Evolutionary conservation across 768 basidiomycete genomes (phyloP), one percentile per base, ranked within the genome.

Genomic region (Leccinum disarticulatum): DNA sequence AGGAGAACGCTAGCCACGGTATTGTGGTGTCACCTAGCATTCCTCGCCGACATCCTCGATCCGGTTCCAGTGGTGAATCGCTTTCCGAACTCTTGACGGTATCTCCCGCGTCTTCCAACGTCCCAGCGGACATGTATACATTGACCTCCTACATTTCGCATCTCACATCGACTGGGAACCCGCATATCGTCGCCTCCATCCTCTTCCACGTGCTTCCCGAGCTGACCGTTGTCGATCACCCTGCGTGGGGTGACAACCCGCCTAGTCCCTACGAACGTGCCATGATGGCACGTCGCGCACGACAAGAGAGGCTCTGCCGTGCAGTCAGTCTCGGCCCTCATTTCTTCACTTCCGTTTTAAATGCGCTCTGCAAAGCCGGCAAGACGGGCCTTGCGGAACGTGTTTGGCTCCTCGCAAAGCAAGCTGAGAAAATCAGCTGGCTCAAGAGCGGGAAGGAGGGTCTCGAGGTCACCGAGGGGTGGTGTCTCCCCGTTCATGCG

Each of bases 401-500:
- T 17, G 79, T 93, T 2, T 92, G 88, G 84, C 63, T 77, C 14
- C 76, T 87, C 22, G 88, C 84, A 9, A 79, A 80, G 64, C 74
- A 79, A 59, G 87, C 87, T 0, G 86, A 90, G 66, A 72, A 68
- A 35, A 73, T 72, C 28, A 90, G 88, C 61, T 84, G 82, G 79
- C 55, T 65, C 1, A 63, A 33, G 33, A n/a, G 19, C 9, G 66
- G 69, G 7, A 61, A 64, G 19, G 62, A 64, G 9, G 61, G 68
- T 15, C 65, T 64, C 17, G 61, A 72, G 25, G 49, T 61, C 22
- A 57, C 54, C 30, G 57, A 74, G 49, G 84, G 87, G 0, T 94
- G 91, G 91, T 77, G 77, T 55, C 72, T 93, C 19, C 83, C 86
- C 8, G 73, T 86, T 3, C 77, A 85, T 9, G 84, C 87, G 1